Evolutionary conservation across 2,329 filamentous ascomycete genomes (phyloP), one percentile per base, ranked within the genome.

Genomic region (Albophoma yamanashiensis): DNA sequence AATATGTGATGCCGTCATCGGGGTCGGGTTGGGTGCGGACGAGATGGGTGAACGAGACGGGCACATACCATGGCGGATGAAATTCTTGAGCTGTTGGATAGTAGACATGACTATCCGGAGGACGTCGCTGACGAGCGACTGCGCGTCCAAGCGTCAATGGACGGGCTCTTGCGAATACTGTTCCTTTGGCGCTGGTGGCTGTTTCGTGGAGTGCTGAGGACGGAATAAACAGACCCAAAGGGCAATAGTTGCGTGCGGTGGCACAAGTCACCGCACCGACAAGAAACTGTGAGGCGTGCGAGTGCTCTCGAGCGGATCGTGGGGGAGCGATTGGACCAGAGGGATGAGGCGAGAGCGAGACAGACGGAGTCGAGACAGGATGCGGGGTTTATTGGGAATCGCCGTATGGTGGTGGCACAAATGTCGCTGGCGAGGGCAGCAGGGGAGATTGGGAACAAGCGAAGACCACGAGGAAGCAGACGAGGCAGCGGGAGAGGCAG

Each of bases 81-180:
- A 95, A 77, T 97, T 97, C 78, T 97, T 97, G 69, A 97, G 85
- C 73, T 94, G 94, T 79, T 97, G 93, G 78, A 97, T 96, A 66
- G 84, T 85, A 69, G 83, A 86, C 83, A 86, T 86, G 68, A 62
- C 68, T 67, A 59, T 62, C 55, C 3, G 55, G n/a, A 39, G 38
- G 50, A 31, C 50, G 58, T 58, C 61, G 65, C 62, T 62, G 60
- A 59, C 59, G 55, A 63, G 65, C 66, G 65, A 65, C 63, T 47
- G 58, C 55, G 57, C 50, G 31, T 22, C 50, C n/a, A 53, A 53
- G 31, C 50, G 50, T 53, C 31, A 36, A 53, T 22, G 15, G 50
- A 8, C 20, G 50, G 27, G 27, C 31, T 36, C 31, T 34, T 6
- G 31, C 31, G 31, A 34, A 9, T 42, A 8, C 14, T 17, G 20